These are phyloP conservation scores for Pilatotrama ljubarskyi DNA, from an alignment of 768 basidiomycete species.

Conservation along the genomic window DNA sequence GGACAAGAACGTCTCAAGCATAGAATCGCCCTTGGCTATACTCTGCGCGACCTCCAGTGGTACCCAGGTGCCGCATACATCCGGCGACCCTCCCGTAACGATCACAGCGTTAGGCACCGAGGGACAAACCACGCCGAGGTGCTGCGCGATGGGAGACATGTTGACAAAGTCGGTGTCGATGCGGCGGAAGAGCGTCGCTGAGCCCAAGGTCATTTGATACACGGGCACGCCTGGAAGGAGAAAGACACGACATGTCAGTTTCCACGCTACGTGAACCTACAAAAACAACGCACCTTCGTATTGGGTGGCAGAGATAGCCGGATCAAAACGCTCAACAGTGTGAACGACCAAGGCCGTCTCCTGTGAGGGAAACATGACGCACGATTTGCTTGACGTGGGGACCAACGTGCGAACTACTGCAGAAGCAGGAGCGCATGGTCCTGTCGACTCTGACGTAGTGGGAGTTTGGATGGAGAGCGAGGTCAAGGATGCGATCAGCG, in stretches of 20 bases:
- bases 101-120: constrained; percentile 46
- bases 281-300: constrained; percentile 57
- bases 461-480: constrained; percentile 17
- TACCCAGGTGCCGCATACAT: constrained; percentile 67
- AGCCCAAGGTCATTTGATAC: constrained; percentile 65
- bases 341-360: constrained; percentile 53
- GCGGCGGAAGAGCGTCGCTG: constrained; percentile 60
- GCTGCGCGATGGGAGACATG: constrained; percentile 55
- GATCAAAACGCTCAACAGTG: constrained; percentile 63
- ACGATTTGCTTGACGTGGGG: neutral
- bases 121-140: constrained; percentile 43
- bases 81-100: constrained; percentile 52
- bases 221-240: constrained; percentile 61
- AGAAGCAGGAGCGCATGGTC: neutral
- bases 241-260: constrained; percentile 16
- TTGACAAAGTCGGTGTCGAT: constrained; percentile 82
- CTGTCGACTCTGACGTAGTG: neutral
- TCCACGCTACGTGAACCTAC: constrained; percentile 16
- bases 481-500: constrained; percentile 20
- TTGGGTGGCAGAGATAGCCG: constrained; percentile 65
- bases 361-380: neutral
- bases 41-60: constrained; percentile 58
- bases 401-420: neutral
- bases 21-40: constrained; percentile 50
- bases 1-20: constrained; percentile 58